Conservation (phyloP, 169 alveolate species). For the Plasmodium fragile region DNA sequence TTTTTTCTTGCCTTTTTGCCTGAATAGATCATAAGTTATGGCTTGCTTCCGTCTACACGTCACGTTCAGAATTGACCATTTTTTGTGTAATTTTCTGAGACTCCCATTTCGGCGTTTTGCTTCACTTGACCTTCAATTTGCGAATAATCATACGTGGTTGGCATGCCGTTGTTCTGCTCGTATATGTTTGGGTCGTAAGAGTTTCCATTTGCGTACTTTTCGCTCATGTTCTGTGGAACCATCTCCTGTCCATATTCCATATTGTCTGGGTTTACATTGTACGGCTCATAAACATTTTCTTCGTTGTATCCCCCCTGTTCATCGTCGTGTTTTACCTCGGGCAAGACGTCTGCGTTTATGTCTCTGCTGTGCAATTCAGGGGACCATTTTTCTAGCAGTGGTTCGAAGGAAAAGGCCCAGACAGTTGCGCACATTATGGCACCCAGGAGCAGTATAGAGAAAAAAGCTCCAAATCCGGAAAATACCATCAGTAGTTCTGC, state of each 20-base stretch:
- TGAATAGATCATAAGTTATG: not conserved
- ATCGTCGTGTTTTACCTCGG: slow-evolving; percentile 72
- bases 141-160: slow-evolving; percentile 82
- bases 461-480: slow-evolving; percentile 90
- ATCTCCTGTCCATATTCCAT: slow-evolving; percentile 64
- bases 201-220: slow-evolving; percentile 53
- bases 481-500: slow-evolving; percentile 88
- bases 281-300: slow-evolving; percentile 52
- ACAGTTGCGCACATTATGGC: slow-evolving; percentile 88
- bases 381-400: slow-evolving; percentile 89
- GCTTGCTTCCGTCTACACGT: not conserved
- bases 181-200: slow-evolving; percentile 44
- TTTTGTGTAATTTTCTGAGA: slow-evolving; percentile 60
- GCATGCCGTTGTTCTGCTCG: slow-evolving; percentile 72
- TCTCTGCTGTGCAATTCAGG: slow-evolving; percentile 90
- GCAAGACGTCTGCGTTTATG: slow-evolving; percentile 87
- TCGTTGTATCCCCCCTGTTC: slow-evolving; percentile 66
- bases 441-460: slow-evolving; percentile 84
- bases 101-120: slow-evolving; percentile 81
- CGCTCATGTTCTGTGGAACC: slow-evolving; percentile 48
- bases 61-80: slow-evolving; percentile 22
- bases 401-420: slow-evolving; percentile 91
- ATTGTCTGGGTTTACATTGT: slow-evolving; percentile 54
- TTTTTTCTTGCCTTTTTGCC: not conserved
- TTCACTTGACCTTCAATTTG: slow-evolving; percentile 82